Evolutionary conservation across 2,329 filamentous ascomycete species (phyloP), one percentile per base, ranked within the genome.

Genomic region (Myriosclerotinia curreyana): DNA sequence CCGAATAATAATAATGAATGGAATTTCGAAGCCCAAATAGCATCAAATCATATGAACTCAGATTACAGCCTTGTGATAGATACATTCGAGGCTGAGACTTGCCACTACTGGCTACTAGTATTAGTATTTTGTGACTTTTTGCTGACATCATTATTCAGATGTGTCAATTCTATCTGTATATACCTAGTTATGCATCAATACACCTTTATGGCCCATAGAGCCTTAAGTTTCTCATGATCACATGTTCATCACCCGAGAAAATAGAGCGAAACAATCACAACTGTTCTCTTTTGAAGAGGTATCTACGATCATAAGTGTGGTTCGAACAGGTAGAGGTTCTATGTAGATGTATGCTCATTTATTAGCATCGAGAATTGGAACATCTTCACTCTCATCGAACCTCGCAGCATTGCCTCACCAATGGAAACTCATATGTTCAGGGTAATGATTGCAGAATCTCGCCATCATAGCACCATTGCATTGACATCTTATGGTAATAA

Each of bases 61-160:
- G 5, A 31, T 31, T 31, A 31, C 28, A 31, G 28, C 28, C 28
- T 31, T 31, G 28, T 6, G 28, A 31, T 31, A 31, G 28, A 8
- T 22, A 15, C 15, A 40, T 54, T 40, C 54, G 46, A 56, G 54
- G 54, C 54, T 56, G 40, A 46, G 12, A 46, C 11, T 34, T 46
- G 38, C 14, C 12, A 28, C 52, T 5, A 38, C 12, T 53, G 14
- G 12, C 36, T 22, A 9, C 14, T 9, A 44, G 15, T n/a, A 15
- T n/a, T n/a, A 3, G 22, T 34, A 52, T 42, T 7, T 28, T 5
- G 22, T 28, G 12, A 6, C 31, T 53, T 22, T n/a, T 38, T 38
- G 36, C 36, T 54, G 34, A 22, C 5, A 56, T 44, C 5, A 6
- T 17, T 22, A 46, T 56, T 14, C 12, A 34, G 34, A 14, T 17